phyloP scores from a whole-genome alignment of 495 filamentous ascomycete species.

The Penicillium robsamsonii region DNA sequence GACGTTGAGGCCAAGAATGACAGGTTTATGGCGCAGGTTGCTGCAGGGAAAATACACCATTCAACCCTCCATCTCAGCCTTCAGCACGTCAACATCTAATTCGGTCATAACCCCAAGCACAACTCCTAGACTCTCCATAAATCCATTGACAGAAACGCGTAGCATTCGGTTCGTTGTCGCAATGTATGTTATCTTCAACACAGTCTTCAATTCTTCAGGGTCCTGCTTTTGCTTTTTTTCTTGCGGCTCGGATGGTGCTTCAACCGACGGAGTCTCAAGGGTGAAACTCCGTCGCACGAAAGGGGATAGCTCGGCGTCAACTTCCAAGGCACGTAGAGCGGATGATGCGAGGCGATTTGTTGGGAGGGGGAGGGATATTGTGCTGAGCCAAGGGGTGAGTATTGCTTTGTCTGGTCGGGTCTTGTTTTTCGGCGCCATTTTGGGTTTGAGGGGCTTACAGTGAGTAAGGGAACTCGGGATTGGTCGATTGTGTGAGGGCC shows the following conservation, averaged over 20 bases:
- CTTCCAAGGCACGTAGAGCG: conserved; percentile 71
- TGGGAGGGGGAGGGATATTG: conserved; percentile 79
- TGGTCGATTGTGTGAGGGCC: conserved; percentile 31
- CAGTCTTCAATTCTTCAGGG: conserved; percentile 45
- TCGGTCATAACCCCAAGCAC: conserved; percentile 85
- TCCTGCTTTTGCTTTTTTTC: conserved; percentile 30
- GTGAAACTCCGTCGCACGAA: conserved; percentile 72
- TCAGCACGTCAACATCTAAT: conserved; percentile 80
- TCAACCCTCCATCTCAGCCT: conserved; percentile 32
- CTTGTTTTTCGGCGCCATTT: neutral
- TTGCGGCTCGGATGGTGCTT: conserved; percentile 22
- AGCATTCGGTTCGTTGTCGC: conserved; percentile 96
- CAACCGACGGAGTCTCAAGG: conserved; percentile 39
- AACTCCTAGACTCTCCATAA: conserved; percentile 85
- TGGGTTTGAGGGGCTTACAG: conserved; percentile 50
- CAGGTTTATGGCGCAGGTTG: neutral
- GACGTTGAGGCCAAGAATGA: neutral
- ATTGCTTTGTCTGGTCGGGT: neutral
- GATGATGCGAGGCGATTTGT: conserved; percentile 73
- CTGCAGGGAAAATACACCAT: neutral
- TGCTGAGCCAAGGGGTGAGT: conserved; percentile 45
- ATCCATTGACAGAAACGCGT: conserved; percentile 95
- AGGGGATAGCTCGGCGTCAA: conserved; percentile 85
- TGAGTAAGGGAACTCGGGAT: conserved; percentile 66
- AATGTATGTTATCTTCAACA: conserved; percentile 74